These are phyloP conservation scores for Mercurialis annua DNA, from an alignment of 345 rosid species.

Conservation along the genomic window DNA sequence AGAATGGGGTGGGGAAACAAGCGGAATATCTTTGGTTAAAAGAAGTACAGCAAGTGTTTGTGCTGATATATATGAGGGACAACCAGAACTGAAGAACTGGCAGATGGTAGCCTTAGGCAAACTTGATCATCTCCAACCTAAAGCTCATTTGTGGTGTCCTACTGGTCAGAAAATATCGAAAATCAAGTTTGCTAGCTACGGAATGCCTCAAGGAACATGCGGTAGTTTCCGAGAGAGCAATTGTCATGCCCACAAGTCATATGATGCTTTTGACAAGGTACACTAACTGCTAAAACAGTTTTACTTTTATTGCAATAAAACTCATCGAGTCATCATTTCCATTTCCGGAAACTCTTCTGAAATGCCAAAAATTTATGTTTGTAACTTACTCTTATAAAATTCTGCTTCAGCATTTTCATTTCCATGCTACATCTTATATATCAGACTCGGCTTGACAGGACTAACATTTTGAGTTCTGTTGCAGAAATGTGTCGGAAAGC, in stretches of 20 bases:
- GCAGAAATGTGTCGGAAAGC: conserved; percentile 30
- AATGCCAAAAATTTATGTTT: no score
- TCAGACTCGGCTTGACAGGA: no score
- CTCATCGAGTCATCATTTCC: no score
- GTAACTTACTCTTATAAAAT: no score
- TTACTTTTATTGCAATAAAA: no score
- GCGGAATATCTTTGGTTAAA: conserved; percentile 29
- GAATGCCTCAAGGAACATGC: conserved; percentile 22
- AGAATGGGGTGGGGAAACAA: conserved; percentile 41
- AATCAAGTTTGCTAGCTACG: conserved; percentile 27
- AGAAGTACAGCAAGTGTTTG: conserved; percentile 35
- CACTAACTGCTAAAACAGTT: not conserved
- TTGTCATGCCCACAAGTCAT: conserved; percentile 27
- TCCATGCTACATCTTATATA: no score
- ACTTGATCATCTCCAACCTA: conserved; percentile 16
- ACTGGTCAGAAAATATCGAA: conserved; percentile 19
- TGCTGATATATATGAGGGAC: conserved; percentile 25
- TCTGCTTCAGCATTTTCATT: no score
- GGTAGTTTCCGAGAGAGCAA: conserved; percentile 20
- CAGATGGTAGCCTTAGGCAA: conserved; percentile 8
- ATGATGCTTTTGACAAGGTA: conserved; percentile 25
- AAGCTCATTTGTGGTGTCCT: conserved; percentile 30
- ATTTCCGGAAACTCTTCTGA: no score
- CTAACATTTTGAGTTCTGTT: not conserved
- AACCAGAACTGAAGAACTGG: conserved; percentile 26